Base-by-base conservation (phyloP, 208 protist genomes). In the Crithidia bombi region DNA sequence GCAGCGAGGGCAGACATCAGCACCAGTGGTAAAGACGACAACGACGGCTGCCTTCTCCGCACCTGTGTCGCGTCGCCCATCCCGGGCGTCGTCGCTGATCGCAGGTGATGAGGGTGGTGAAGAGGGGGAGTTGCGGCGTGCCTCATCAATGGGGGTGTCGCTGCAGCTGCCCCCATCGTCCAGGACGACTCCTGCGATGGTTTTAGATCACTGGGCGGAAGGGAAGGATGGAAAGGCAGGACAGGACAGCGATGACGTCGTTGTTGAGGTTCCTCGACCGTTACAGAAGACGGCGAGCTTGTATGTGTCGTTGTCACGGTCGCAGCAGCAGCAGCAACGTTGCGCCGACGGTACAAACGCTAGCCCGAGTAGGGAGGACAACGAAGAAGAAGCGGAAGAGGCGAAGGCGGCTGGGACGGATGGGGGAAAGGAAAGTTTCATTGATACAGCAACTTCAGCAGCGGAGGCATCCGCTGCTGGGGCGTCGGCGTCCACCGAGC, bases 51-150 rank as follows among this genome's bases (percentile, higher is more conserved):
- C 73, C 3, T 68, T 75, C 59, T 78, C 75, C 25, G 49, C 65
- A 11, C 54, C 77, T 10, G 33, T 69, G 10, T 79, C 80, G 32
- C 49, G 61, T 38, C 65, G 56, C 5, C 52, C 46, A 6, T 83
- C 79, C 23, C 69, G 68, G 5, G 64, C 56, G 10, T 3, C 56
- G 44, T 69, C 71, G 0, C 14, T 21, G 10, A 17, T 14, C 39
- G 21, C 21, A 10, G 46, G 35, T 21, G 35, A 12, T 3, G 23
- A 38, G 3, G 39, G 1, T 41, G 55, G 1, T 6, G 28, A 39
- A 35, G 46, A 32, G 26, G 39, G 11, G 11, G 39, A 66, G 44
- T 26, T 38, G 55, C 63, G 56, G 15, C 65, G 46, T 2, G 64
- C 71, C 6, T 65, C 71, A 2, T 66, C 57, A 2, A 39, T 49